phyloP scores from a whole-genome alignment of 768 basidiomycete species.

The Suillus sp. region DNA sequence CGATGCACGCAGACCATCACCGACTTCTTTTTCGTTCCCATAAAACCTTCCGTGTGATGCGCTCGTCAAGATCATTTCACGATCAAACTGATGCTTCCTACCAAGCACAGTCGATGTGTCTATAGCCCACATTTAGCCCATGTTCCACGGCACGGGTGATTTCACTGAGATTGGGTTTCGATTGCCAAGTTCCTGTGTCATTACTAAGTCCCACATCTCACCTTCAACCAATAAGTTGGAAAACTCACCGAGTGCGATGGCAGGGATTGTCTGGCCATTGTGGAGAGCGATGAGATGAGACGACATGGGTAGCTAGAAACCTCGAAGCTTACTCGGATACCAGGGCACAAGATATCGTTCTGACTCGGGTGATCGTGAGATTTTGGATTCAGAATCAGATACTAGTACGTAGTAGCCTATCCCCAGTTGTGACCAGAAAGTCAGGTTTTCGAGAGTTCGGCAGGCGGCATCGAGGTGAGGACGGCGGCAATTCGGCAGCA shows the following conservation, averaged over 20 bases:
- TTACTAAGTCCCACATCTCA: not conserved
- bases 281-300: constrained; percentile 60
- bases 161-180: constrained; percentile 57
- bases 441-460: no score
- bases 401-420: no score
- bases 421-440: no score
- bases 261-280: constrained; percentile 56
- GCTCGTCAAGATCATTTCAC: constrained; percentile 6
- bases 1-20: constrained; percentile 73
- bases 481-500: no score
- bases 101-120: constrained; percentile 74
- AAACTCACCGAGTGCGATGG: constrained; percentile 55
- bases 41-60: constrained; percentile 46
- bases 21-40: constrained; percentile 81
- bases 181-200: constrained; percentile 77
- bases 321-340: not conserved
- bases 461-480: no score
- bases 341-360: not conserved
- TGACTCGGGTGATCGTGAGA: not conserved
- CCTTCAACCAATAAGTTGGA: constrained; percentile 4
- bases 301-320: constrained; percentile 28
- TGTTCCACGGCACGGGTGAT: constrained; percentile 69
- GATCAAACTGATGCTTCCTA: constrained; percentile 18
- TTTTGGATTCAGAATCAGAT: not conserved
- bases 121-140: constrained; percentile 78